A percentile compares a stretch with the other conserved stretches of the same genome.
phyloP scores from a whole-genome alignment of 192 early-diverging fungal species.

The Linnemannia hyalina region DNA sequence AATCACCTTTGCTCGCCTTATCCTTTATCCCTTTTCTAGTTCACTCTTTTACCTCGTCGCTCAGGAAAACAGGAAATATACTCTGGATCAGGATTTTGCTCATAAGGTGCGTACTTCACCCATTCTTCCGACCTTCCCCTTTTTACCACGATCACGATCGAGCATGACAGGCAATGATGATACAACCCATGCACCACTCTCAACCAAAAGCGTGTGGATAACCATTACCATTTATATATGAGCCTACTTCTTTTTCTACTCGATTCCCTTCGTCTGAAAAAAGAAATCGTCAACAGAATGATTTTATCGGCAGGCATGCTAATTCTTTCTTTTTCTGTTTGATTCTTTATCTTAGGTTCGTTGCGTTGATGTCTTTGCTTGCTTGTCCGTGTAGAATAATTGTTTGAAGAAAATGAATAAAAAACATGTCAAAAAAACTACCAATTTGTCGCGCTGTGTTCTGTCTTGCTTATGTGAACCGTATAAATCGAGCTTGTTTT shows the following conservation, averaged over 20 bases:
- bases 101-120: conserved; percentile 32
- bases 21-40: not conserved
- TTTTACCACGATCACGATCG: not conserved
- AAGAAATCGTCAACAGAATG: not conserved
- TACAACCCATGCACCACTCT: conserved; percentile 62
- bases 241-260: conserved; percentile 22
- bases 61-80: not conserved
- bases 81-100: not conserved
- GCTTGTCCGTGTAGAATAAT: conserved; percentile 3
- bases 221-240: conserved; percentile 58
- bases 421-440: conserved; percentile 1
- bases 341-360: conserved; percentile 16
- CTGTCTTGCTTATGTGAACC: not conserved
- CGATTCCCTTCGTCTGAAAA: not conserved
- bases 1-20: not conserved
- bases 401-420: conserved; percentile 11
- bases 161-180: conserved; percentile 40
- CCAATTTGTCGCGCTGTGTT: not conserved
- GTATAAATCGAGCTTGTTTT: not conserved
- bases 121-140: not conserved
- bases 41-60: too few species aligned
- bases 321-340: conserved; percentile 10
- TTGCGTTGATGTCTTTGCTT: not conserved
- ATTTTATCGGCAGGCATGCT: conserved; percentile 27
- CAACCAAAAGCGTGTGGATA: conserved; percentile 62